A percentile compares a stretch with the other conserved stretches of the same genome.
These are phyloP conservation scores for Rhytidiadelphus loreus DNA, from an alignment of 225 moss, liverwort and hornwort genomes.

Conservation along the genomic window DNA sequence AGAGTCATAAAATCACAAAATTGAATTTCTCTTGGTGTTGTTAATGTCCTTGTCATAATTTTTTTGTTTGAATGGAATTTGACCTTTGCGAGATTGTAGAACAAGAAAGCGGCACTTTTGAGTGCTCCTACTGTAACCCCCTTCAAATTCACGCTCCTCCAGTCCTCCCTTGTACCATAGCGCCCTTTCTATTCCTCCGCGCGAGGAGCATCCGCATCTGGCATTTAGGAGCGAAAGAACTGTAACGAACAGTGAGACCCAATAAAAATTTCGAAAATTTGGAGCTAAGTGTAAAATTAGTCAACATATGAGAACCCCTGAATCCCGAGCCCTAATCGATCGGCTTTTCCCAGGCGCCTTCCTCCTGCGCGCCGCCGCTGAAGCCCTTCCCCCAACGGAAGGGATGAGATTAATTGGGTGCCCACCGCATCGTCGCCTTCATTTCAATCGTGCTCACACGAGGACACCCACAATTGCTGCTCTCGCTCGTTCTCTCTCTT, in stretches of 20 bases:
- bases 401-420: not conserved
- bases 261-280: not conserved
- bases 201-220: not conserved
- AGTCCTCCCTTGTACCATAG: not conserved
- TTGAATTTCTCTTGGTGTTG: not conserved
- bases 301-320: not conserved
- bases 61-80: not conserved
- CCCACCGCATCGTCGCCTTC: not conserved
- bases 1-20: not conserved
- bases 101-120: not conserved
- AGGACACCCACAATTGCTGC: not conserved
- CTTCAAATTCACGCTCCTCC: not conserved
- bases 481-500: not conserved
- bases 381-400: not conserved
- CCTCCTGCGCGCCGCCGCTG: constrained; percentile 9
- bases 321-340: constrained; percentile 5
- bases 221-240: not conserved
- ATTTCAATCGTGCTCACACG: not conserved
- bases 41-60: not conserved
- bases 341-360: not conserved
- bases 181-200: not conserved
- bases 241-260: not conserved
- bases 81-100: not conserved
- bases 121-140: too few species aligned
- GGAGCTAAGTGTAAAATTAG: constrained; percentile 8